Conservation (phyloP, 106 monocot species). For the Dioscorea alata region DNA sequence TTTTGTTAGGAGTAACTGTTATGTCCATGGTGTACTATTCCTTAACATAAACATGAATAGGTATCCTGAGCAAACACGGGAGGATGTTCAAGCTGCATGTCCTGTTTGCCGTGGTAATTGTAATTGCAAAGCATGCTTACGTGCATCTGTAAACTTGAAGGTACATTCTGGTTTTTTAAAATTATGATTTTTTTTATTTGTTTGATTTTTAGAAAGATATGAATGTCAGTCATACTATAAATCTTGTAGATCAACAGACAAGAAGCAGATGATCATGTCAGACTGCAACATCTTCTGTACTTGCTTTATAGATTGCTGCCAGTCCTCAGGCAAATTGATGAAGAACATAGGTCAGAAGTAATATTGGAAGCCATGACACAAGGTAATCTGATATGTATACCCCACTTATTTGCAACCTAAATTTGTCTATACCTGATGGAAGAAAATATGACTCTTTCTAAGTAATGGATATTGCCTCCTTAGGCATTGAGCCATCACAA, state of each 20-base stretch:
- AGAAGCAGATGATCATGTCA: slow-evolving; percentile 5
- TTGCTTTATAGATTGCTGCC: slow-evolving; percentile 12
- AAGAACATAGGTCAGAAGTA: slow-evolving; percentile 10
- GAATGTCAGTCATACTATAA: background rate
- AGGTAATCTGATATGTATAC: background rate
- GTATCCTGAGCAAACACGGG: slow-evolving; percentile 14
- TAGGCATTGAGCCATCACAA: background rate
- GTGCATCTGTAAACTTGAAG: slow-evolving; percentile 1
- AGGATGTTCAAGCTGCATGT: slow-evolving; percentile 7
- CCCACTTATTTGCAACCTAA: too few species aligned
- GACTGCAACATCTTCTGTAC: slow-evolving; percentile 13
- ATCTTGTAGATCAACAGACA: background rate
- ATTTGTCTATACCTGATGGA: too few species aligned
- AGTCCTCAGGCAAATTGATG: slow-evolving; percentile 17
- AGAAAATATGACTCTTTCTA: too few species aligned
- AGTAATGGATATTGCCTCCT: background rate
- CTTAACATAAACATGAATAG: slow-evolving; percentile 6
- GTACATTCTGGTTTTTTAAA: background rate
- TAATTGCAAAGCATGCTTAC: slow-evolving; percentile 23
- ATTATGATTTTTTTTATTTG: background rate
- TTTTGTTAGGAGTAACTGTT: background rate
- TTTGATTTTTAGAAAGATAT: background rate
- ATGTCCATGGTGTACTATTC: too few species aligned
- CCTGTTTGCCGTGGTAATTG: slow-evolving; percentile 20
- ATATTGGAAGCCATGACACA: slow-evolving; percentile 15